These are phyloP conservation scores for Mesembryanthemum crystallinum DNA, from an alignment of 148 eudicot genomes.

Conservation along the genomic window DNA sequence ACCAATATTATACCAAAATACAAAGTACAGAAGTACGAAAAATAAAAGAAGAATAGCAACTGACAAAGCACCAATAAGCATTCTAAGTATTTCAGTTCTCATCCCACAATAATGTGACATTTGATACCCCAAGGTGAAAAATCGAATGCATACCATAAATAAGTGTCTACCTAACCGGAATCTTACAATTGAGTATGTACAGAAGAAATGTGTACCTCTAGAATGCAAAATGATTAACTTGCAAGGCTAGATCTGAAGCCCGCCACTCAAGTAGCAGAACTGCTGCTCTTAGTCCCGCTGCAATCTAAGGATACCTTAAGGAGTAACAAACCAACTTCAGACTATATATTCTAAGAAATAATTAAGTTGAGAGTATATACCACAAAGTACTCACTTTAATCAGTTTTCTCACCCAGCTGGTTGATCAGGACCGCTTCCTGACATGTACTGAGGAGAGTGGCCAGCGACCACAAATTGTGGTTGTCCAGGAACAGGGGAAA, in stretches of 20 bases:
- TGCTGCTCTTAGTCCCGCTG: constrained; percentile 94
- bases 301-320: constrained; percentile 81
- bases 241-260: constrained; percentile 94
- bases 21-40: neutral
- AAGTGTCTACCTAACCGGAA: neutral
- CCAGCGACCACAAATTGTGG: constrained; percentile 73
- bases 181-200: neutral
- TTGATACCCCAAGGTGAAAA: neutral
- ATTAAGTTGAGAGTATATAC: neutral
- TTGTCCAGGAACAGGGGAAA: constrained; percentile 64
- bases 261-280: constrained; percentile 95
- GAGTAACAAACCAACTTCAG: neutral
- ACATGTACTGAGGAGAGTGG: constrained; percentile 80
- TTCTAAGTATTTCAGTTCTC: neutral
- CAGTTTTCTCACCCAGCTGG: constrained; percentile 74
- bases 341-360: neutral
- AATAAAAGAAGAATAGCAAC: neutral
- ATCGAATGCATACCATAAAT: neutral
- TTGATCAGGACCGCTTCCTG: constrained; percentile 83
- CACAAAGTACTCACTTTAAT: constrained; percentile 47
- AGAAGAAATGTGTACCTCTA: constrained; percentile 54
- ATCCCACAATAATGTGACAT: neutral
- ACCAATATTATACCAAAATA: neutral
- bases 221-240: constrained; percentile 72
- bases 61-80: too few relatives aligned